These are phyloP conservation scores for Phytomonas francai DNA, from an alignment of 208 protist species.

Conservation along the genomic window DNA sequence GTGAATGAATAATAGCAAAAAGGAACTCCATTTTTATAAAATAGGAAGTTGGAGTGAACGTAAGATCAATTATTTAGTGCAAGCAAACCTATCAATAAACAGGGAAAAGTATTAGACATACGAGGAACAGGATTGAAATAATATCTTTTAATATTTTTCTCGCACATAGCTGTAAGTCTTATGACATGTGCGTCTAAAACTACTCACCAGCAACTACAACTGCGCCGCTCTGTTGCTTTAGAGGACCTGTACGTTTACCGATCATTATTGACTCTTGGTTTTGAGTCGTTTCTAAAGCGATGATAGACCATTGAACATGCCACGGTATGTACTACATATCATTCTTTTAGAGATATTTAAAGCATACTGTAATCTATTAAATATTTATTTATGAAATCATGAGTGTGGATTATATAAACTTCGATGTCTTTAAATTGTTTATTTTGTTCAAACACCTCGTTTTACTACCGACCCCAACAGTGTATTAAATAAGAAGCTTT, in stretches of 20 bases:
- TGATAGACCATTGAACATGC: neutral
- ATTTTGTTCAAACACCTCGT: neutral
- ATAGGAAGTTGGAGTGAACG: neutral
- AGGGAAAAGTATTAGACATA: slow-evolving; percentile 2
- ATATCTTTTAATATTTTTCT: neutral
- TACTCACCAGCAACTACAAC: neutral
- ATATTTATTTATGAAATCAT: slow-evolving; percentile 1
- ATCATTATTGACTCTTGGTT: neutral
- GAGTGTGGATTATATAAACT: neutral
- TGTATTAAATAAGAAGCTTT: neutral
- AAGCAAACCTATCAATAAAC: neutral
- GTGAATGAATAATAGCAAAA: slow-evolving; percentile 12
- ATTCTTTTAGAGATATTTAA: neutral
- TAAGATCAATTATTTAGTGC: neutral
- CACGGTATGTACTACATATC: neutral
- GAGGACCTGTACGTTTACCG: neutral
- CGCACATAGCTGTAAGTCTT: neutral
- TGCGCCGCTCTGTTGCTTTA: neutral
- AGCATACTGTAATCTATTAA: neutral
- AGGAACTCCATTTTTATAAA: slow-evolving; percentile 5
- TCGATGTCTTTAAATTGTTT: neutral
- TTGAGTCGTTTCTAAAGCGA: neutral
- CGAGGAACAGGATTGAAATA: neutral
- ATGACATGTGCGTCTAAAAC: neutral
- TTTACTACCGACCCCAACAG: neutral